Base-by-base conservation (phyloP, 176 grass and related monocot species). In the Typha latifolia region DNA sequence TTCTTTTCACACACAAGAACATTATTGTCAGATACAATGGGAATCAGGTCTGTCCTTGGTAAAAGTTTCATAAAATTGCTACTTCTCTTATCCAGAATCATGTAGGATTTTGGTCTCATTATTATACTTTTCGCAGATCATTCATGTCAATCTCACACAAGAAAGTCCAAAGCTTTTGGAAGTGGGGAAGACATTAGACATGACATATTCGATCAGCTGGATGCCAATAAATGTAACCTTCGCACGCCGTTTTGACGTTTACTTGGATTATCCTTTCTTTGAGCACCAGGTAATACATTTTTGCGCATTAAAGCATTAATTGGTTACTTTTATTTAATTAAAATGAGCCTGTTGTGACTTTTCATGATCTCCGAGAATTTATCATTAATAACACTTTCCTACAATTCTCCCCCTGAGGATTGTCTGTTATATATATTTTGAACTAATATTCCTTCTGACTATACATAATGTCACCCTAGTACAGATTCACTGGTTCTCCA, bases 401-500 rank as follows among this genome's bases (percentile, higher is more conserved):
- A 59, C 50, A 21, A 31, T 12, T 59, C 3, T 29, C 27, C 9
- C 9, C 1, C 37, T 43, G 37, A 43, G 10, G 37, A 10, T 43
- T 43, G 37, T 9, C 0, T 10, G 7, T 43, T 43, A 43, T 10
- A 43, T 43, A 7, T 48, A 13, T 64, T 43, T 59, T 73, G 24
- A 59, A 43, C 37, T 14, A 62, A 55, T 47, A 34, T 13, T 49
- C 22, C 26, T 12, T 72, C 19, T 65, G 43, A 43, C 71, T 64
- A 76, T 43, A 61, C 51, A 32, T 12, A 5, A 66, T 65, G 16
- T 47, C 34, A 51, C 13, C 55, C 23, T 14, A 74, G 13, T 64
- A 62, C 80, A 96, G 92, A 96, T 96, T 64, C 92, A 96, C 67
- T 96, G 92, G 92, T 91, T 96, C 68, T 96, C 92, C 62, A 91